Conservation (phyloP, 2,329 filamentous ascomycete species). For the Aspergillus nomiae region DNA sequence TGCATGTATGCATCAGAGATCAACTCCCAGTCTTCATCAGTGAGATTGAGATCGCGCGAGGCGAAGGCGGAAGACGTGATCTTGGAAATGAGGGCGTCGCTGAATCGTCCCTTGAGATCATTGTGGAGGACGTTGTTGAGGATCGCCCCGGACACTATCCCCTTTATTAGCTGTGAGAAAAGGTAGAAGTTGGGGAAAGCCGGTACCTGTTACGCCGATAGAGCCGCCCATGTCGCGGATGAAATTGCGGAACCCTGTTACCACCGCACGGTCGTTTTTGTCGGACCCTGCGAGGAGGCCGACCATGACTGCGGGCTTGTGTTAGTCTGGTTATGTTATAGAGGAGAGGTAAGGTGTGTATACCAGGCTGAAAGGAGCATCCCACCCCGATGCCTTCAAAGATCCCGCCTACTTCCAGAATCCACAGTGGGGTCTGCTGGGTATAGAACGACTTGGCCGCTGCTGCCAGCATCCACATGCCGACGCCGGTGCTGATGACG, state of each 20-base stretch:
- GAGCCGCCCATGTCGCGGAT: neutral
- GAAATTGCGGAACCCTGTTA: neutral
- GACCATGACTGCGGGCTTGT: neutral
- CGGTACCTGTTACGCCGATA: neutral
- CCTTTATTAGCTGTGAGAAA: neutral
- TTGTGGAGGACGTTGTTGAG: neutral
- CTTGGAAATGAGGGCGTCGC: neutral
- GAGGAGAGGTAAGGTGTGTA: neutral
- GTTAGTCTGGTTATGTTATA: neutral
- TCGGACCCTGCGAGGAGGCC: neutral
- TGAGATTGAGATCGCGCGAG: neutral
- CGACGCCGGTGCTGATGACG: neutral
- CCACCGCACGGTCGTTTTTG: neutral
- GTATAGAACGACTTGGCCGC: neutral
- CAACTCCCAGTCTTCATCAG: neutral
- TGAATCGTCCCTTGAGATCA: neutral
- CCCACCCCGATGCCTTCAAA: neutral
- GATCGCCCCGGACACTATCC: neutral
- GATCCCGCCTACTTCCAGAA: neutral
- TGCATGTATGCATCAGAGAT: neutral
- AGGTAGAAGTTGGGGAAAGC: too few relatives aligned
- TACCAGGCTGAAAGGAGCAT: neutral
- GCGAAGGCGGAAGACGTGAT: neutral
- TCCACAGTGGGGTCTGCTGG: neutral
- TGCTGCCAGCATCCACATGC: neutral